Percentiles rank a stretch among this genome's conserved stretches.
phyloP scores from a whole-genome alignment of 2,329 filamentous ascomycete genomes.

The Ophiocordyceps unilateralis region DNA sequence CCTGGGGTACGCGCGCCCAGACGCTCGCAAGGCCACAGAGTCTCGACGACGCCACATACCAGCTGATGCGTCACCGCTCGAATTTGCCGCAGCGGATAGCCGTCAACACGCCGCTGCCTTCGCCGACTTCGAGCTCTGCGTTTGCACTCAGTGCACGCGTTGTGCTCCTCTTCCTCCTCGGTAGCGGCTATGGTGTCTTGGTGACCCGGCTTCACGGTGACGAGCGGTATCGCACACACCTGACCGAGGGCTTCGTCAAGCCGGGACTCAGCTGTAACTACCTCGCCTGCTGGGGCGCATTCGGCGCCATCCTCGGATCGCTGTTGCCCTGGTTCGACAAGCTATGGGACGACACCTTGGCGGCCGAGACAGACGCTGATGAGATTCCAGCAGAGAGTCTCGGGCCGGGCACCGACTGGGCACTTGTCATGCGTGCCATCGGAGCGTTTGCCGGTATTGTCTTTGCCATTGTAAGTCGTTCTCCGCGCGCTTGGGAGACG shows the following conservation, averaged over 20 bases:
- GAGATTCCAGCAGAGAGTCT: constrained; percentile 12
- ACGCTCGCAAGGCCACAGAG: constrained; percentile 37
- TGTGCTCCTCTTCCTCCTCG: constrained; percentile 56
- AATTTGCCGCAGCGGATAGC: constrained; percentile 15
- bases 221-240: constrained; percentile 39
- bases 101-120: constrained; percentile 10
- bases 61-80: constrained; percentile 24
- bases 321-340: constrained; percentile 72
- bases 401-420: constrained; percentile 51
- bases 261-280: constrained; percentile 43
- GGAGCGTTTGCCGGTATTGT: constrained; percentile 44
- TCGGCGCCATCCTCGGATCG: constrained; percentile 61
- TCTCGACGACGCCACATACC: constrained; percentile 26
- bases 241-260: constrained; percentile 30
- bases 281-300: constrained; percentile 63
- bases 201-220: constrained; percentile 65
- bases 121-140: constrained; percentile 27
- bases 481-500: neutral
- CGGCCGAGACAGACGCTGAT: constrained; percentile 14
- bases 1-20: constrained; percentile 63
- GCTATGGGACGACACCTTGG: constrained; percentile 44
- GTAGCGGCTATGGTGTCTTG: constrained; percentile 66
- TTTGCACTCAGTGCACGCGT: constrained; percentile 29
- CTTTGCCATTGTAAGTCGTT: constrained; percentile 54
- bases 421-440: constrained; percentile 38